A percentile compares a stretch with the other conserved stretches of the same genome.
phyloP scores from a whole-genome alignment of 495 filamentous ascomycete species.

The Staphylotrichum tortipilum region DNA sequence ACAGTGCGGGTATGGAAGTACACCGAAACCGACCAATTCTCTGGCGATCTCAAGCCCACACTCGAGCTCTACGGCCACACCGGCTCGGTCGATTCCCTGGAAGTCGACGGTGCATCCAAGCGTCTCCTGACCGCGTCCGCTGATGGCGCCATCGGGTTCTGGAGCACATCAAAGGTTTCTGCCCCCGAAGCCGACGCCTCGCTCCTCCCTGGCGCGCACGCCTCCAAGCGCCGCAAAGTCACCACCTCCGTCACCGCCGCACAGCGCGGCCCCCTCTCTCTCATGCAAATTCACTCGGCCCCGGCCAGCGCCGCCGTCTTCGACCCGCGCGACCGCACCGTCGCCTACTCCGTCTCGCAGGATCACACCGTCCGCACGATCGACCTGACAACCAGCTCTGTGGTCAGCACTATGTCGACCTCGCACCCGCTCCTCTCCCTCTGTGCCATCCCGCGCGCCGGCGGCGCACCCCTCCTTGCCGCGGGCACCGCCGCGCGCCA shows the following conservation, averaged over 20 bases:
- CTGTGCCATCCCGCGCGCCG: slow-evolving; percentile 49
- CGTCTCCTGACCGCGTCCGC: slow-evolving; percentile 74
- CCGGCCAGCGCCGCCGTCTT: slow-evolving; percentile 72
- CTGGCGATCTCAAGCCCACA: slow-evolving; percentile 59
- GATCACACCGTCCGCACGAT: slow-evolving; percentile 87
- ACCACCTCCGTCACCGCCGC: slow-evolving; percentile 53
- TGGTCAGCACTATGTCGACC: slow-evolving; percentile 72
- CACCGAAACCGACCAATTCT: slow-evolving; percentile 50
- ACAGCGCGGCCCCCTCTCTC: slow-evolving; percentile 68
- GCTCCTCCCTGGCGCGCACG: slow-evolving; percentile 53
- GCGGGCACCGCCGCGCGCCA: slow-evolving; percentile 78
- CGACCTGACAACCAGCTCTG: slow-evolving; percentile 68
- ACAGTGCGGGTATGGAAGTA: slow-evolving; percentile 86
- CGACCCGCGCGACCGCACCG: slow-evolving; percentile 71
- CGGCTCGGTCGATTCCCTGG: slow-evolving; percentile 61
- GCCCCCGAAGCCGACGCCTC: slow-evolving; percentile 59
- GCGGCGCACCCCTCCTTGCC: slow-evolving; percentile 58
- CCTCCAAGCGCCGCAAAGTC: slow-evolving; percentile 72
- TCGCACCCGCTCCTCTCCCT: slow-evolving; percentile 74
- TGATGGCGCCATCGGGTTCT: slow-evolving; percentile 74
- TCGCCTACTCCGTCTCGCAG: slow-evolving; percentile 80
- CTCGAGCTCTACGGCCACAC: slow-evolving; percentile 86
- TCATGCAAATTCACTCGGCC: slow-evolving; percentile 61
- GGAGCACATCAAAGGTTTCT: slow-evolving; percentile 67
- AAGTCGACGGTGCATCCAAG: slow-evolving; percentile 64